Base-by-base conservation (phyloP, 495 filamentous ascomycete species). In the Massariosphaeria phaeospora region DNA sequence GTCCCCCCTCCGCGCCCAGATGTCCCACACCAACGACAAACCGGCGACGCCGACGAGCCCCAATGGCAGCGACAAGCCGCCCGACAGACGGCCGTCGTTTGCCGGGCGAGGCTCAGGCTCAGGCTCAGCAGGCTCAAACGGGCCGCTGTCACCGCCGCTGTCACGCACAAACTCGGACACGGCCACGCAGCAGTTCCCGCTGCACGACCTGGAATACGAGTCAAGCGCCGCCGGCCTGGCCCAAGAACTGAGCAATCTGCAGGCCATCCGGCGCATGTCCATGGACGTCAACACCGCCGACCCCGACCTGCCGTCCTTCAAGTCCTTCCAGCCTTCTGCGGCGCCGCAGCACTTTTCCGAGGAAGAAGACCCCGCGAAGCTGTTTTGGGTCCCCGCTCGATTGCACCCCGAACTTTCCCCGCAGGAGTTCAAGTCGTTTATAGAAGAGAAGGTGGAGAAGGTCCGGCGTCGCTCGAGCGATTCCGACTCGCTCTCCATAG, bases 221-320 rank as follows among this genome's bases (percentile, higher is more conserved):
- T 89, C 86, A 12, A 83, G 91, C 62, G 86, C 94, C 11, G 88
- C 85, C 42, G 91, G 91, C 53, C 89, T 99, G 15, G 89, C 88
- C 26, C 89, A 97, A 67, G 93, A 99, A 72, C 72, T 97, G 39
- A 95, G 84, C 70, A 99, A 97, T 66, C 71, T 99, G 45, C 91
- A 96, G 64, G 93, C 94, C 11, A 80, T 99, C 52, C 83, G 93
- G 56, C 84, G 93, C 51, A 91, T 99, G 88, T 97, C 93, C 13
- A 97, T 99, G 94, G 91, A 96, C 70, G 93, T 95, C 12, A 86
- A 87, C 48, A 86, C 84, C 34, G 81, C 85, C n/a, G 93, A 99
- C 67, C 93, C 93, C 3, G 93, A 99, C 69, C 75, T 99, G 47
- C 89, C 94, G 27, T 84, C 85, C 11, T 96, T 93, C 70, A 81